Percentiles rank a stretch among this genome's conserved stretches.
phyloP scores from a whole-genome alignment of 805 yeast species.

The Schwanniomyces pseudopolymorphus region DNA sequence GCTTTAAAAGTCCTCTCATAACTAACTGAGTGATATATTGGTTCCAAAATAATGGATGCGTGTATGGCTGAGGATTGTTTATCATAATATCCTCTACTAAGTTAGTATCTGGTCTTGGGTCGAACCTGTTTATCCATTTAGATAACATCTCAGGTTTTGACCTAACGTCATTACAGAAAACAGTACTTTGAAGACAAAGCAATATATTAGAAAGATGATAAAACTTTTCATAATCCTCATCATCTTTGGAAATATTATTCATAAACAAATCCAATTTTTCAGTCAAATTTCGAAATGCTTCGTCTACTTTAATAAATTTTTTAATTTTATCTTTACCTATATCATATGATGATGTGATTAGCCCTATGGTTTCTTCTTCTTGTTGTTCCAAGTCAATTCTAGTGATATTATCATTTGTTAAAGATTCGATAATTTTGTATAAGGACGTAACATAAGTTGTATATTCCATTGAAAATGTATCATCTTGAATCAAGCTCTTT shows the following conservation, averaged over 20 bases:
- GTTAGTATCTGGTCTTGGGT: slow-evolving; percentile 61
- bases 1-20: slow-evolving; percentile 59
- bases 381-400: slow-evolving; percentile 10
- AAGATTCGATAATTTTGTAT: slow-evolving; percentile 51
- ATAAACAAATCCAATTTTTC: slow-evolving; percentile 31
- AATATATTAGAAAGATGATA: slow-evolving; percentile 51
- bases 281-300: slow-evolving; percentile 25
- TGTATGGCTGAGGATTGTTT: slow-evolving; percentile 43
- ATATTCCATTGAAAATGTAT: slow-evolving; percentile 43
- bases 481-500: slow-evolving; percentile 32
- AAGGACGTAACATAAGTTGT: slow-evolving; percentile 47
- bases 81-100: slow-evolving; percentile 48
- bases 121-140: slow-evolving; percentile 69
- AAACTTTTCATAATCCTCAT: slow-evolving; percentile 20
- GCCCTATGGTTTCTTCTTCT: slow-evolving; percentile 29
- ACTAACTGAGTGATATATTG: slow-evolving; percentile 54
- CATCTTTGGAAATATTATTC: slow-evolving; percentile 18
- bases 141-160: slow-evolving; percentile 45
- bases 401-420: slow-evolving; percentile 18
- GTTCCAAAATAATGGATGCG: slow-evolving; percentile 62
- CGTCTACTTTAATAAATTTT: slow-evolving; percentile 16
- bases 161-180: slow-evolving; percentile 39
- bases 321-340: slow-evolving; percentile 9
- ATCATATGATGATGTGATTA: slow-evolving; percentile 21
- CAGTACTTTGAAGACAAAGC: slow-evolving; percentile 56